Base-by-base conservation (phyloP, 1,139 yeast genomes). In the Scheffersomyces stambukii region DNA sequence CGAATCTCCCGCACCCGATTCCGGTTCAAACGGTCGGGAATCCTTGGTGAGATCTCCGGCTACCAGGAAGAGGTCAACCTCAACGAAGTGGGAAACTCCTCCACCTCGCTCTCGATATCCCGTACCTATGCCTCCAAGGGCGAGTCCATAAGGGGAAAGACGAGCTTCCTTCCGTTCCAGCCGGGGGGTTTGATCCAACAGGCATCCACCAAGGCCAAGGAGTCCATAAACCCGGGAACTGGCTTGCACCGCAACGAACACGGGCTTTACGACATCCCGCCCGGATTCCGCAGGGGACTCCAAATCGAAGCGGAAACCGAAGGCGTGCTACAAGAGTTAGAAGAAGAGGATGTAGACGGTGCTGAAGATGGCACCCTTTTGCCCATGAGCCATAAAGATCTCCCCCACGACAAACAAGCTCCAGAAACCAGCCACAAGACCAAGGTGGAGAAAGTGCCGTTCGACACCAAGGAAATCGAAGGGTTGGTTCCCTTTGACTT, bases 211-310 rank as follows among this genome's bases (percentile, higher is more conserved):
- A 48, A 53, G 4, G 48, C 50, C 1, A 33, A 34, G 19, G 48
- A 51, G 10, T 42, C 52, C 3, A 56, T 52, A 10, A 61, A 57
- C 23, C 52, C 57, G 31, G 52, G 70, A 0, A 57, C 61, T 21
- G 47, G 63, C 16, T 56, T 86, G 31, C 94, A 82, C 46, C 70
- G 81, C 46, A 91, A 83, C 47, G 64, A 63, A 2, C 61, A 73
- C 30, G 97, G 97, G 0, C 54, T 91, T 24, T 84, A 80, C 48
- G 94, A 85, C 50, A 57, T 76, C 2, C 93, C 97, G 0, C 93
- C 82, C 15, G 96, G 96, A 0, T 66, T 91, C 34, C 50, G 73
- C 4, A 65, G 97, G 37, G 96, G 96, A 0, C 61, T 89, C 38
- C 42, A 50, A 13, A 30, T 63, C 8, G 42, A 40, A 4, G 40